Conservation (phyloP, 2,329 filamentous ascomycete genomes). For the Biscogniauxia mediterranea region DNA sequence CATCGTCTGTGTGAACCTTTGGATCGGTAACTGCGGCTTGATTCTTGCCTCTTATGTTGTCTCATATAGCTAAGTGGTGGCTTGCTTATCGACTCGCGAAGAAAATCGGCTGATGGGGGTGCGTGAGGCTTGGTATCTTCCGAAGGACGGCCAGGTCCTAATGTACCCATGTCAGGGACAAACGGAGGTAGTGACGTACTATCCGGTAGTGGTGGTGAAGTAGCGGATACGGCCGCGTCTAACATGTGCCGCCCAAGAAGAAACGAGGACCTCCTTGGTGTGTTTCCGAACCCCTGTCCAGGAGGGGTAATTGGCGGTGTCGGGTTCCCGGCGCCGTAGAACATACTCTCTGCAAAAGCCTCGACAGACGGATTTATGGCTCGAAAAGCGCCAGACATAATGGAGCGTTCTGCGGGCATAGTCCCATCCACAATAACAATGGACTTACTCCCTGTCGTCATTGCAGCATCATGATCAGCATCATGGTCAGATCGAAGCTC, state of each 20-base stretch:
- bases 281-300: slow-evolving; percentile 37
- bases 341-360: slow-evolving; percentile 52
- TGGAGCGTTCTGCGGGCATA: slow-evolving; percentile 45
- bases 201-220: slow-evolving; percentile 37
- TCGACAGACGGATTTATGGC: slow-evolving; percentile 48
- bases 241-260: slow-evolving; percentile 49
- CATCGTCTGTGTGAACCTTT: slow-evolving; percentile 53
- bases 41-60: slow-evolving; percentile 46
- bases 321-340: slow-evolving; percentile 47
- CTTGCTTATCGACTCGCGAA: slow-evolving; percentile 32
- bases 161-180: slow-evolving; percentile 44
- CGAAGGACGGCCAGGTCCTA: slow-evolving; percentile 32
- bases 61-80: slow-evolving; percentile 34
- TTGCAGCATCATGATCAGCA: slow-evolving; percentile 53
- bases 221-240: slow-evolving; percentile 35
- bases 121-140: slow-evolving; percentile 34
- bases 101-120: slow-evolving; percentile 28
- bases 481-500: slow-evolving; percentile 49
- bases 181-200: slow-evolving; percentile 42
- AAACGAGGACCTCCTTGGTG: slow-evolving; percentile 55
- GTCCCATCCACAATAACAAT: slow-evolving; percentile 84
- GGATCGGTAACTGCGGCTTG: slow-evolving; percentile 49
- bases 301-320: slow-evolving; percentile 64
- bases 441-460: slow-evolving; percentile 82
- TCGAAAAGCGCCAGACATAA: slow-evolving; percentile 50